Evolutionary conservation across 805 yeast species (phyloP), one percentile per base, ranked within the genome.

Genomic region (Kodamaea sagamina): DNA sequence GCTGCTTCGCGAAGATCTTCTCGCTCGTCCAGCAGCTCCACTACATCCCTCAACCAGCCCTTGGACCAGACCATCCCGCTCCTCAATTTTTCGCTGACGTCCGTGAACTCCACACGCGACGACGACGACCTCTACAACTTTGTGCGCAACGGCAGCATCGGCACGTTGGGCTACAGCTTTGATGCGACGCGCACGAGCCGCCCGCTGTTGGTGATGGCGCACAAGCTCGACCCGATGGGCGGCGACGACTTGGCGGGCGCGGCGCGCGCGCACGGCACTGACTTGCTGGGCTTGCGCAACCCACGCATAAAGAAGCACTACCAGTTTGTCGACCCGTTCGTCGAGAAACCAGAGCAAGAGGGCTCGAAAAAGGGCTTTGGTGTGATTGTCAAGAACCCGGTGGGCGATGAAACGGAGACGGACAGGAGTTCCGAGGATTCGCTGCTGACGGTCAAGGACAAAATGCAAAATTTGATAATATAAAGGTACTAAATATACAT

Each of bases 1-100:
- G 13, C 21, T n/a, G 17, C 13, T 19, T 39, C 44, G 5, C 32
- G 43, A 6, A 28, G 47, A 11, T 43, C 46, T 2, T 39, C 63
- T 15, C 41, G 51, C 21, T 55, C 59, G 6, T 61, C 65, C 1
- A 24, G 12, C 9, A 22, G 24, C 21, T 54, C 66, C 2, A 28
- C 48, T 10, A 45, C 44, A 4, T 54, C 62, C 28, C 34, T 40
- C 40, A 11, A 47, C 44, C 45, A 19, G 10, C 58, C 60, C 4
- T 39, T 59, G 19, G 69, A 64, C 6, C 68, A 61, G 44, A 58
- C 58, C 3, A 50, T 65, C 16, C 72, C 71, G 13, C 50, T 66
- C 13, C 51, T 66, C 18, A 51, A 47, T 8, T 46, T 53, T 36
- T 64, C 71, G 1, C 51, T 54, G 9, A 44, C 61, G 7, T 59